Conservation (phyloP, 2,329 filamentous ascomycete species). For the Scytalidium sp. region DNA sequence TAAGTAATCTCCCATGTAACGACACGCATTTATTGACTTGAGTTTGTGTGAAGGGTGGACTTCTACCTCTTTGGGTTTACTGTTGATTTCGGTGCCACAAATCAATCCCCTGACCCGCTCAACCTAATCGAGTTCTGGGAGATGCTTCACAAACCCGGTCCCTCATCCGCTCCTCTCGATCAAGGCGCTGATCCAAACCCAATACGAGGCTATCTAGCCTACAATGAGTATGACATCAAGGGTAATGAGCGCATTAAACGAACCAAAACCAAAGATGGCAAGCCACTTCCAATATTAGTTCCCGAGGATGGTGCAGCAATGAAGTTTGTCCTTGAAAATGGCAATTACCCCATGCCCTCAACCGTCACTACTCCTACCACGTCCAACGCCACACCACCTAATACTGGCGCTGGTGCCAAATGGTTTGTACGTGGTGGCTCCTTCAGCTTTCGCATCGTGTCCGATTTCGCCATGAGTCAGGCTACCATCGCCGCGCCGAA, state of each 20-base stretch:
- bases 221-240: too few species aligned
- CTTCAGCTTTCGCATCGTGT: slow-evolving; percentile 6
- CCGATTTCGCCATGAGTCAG: slow-evolving; percentile 5
- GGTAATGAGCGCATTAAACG: too few species aligned
- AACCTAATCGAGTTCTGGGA: slow-evolving; percentile 3
- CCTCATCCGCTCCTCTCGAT: neutral
- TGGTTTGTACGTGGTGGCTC: slow-evolving; percentile 6
- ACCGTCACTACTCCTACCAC: neutral
- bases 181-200: neutral
- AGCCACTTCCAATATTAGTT: neutral
- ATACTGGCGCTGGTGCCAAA: slow-evolving; percentile 1
- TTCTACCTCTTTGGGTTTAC: slow-evolving; percentile 22
- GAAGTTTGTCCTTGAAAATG: slow-evolving; percentile 5
- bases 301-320: neutral
- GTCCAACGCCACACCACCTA: neutral
- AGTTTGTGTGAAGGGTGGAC: slow-evolving; percentile 13
- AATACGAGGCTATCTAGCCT: too few species aligned
- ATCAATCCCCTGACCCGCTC: neutral
- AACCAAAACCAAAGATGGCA: neutral
- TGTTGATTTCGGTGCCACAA: slow-evolving; percentile 16
- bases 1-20: too few species aligned
- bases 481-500: neutral
- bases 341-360: slow-evolving; percentile 1
- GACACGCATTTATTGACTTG: neutral
- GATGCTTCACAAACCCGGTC: slow-evolving; percentile 4